Evolutionary conservation across 129 eudicot species (phyloP), one percentile per base, ranked within the genome.

Genomic region (Flaveria ramosissima): DNA sequence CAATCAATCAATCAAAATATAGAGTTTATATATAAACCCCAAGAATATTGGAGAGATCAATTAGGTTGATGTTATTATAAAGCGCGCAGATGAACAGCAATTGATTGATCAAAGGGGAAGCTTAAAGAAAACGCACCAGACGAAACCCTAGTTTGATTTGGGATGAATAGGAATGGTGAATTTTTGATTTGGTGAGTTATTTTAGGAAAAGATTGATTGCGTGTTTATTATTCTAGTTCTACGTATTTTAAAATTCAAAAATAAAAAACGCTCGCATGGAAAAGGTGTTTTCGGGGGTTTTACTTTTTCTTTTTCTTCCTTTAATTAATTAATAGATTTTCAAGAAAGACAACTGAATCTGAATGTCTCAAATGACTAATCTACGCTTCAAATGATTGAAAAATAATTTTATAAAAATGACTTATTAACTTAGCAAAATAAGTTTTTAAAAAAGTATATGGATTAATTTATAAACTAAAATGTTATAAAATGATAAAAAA

Each of bases 101-200:
- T 41, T 1, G 20, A 36, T 68, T 66, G 78, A 63, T 41, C 7
- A 36, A 70, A 36, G 77, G n/a, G 19, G 32, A 50, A 56, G 74
- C 57, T 71, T 61, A 73, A 75, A 82, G 65, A 70, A 76, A 76
- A 72, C 52, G 75, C 20, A 70, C 86, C 82, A 64, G 75, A 71
- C 26, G 73, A 15, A 71, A 51, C 73, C 80, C 80, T 76, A 65
- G 65, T 53, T 67, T 48, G 68, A 77, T 51, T 41, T 19, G 52
- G 67, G 36, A 30, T 30, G 36, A 30, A 30, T 3, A 1, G 36
- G 6, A 30, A 30, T 30, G 6, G 6, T 30, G 5, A 19, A 73
- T 10, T 53, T 75, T 70, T 66, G 65, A 52, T 69, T 12, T 46
- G 67, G 15, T 67, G 41, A 50, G 47, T 50, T 65, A 43, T 64